phyloP scores from a whole-genome alignment of 2,329 filamentous ascomycete species.

The Botryotinia convoluta region DNA sequence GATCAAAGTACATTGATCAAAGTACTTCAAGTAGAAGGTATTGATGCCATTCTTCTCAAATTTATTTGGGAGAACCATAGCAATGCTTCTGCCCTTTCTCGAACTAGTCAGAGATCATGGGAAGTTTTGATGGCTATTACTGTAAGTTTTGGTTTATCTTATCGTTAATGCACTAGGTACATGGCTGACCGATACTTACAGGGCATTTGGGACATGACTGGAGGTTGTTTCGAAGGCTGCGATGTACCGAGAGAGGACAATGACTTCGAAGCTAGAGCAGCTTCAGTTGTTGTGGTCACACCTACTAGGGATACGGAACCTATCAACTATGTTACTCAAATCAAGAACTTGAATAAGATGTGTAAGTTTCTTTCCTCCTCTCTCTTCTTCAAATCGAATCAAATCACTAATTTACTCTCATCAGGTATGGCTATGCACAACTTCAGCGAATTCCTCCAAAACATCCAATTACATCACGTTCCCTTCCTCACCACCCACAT shows the following conservation, averaged over 20 bases:
- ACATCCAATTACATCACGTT: slow-evolving; percentile 33
- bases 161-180: background rate
- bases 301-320: slow-evolving; percentile 1
- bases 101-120: slow-evolving; percentile 5
- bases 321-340: slow-evolving; percentile 23
- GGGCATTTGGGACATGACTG: slow-evolving; percentile 17
- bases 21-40: background rate
- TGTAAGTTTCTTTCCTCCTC: slow-evolving; percentile 22
- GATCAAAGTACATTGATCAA: slow-evolving; percentile 5
- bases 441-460: slow-evolving; percentile 28
- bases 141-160: background rate
- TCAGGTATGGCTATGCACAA: slow-evolving; percentile 28
- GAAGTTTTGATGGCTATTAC: slow-evolving; percentile 9
- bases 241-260: slow-evolving; percentile 13
- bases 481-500: slow-evolving; percentile 30
- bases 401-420: background rate
- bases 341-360: slow-evolving; percentile 25
- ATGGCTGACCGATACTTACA: background rate
- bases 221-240: slow-evolving; percentile 2
- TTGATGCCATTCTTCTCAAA: slow-evolving; percentile 5
- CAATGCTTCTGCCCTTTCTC: background rate
- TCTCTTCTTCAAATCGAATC: background rate
- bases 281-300: slow-evolving; percentile 11
- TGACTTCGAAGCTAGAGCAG: background rate
- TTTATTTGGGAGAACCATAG: slow-evolving; percentile 2